Evolutionary conservation across 306 rosid species (phyloP).

Genomic region (Castanea crenata): DNA sequence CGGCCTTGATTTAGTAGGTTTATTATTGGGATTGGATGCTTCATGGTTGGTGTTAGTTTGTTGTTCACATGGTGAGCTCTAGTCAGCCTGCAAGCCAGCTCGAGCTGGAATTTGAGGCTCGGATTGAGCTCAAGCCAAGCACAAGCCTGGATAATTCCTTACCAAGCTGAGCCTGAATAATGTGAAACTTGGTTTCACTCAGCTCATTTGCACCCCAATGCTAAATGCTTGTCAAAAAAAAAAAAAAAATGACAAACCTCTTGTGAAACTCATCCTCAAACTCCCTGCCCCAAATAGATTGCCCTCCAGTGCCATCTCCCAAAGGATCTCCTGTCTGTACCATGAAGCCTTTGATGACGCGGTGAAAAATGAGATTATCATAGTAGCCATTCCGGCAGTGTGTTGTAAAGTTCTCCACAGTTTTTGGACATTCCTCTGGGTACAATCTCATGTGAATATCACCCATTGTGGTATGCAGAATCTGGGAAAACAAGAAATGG

Average conservation of each 20-base stretch:
- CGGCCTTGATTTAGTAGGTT: too few relatives aligned
- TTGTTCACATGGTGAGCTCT: too few relatives aligned
- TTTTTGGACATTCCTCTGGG: slow-evolving; percentile 98
- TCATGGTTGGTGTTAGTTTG: too few relatives aligned
- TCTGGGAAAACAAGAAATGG: slow-evolving; percentile 39
- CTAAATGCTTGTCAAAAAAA: not conserved
- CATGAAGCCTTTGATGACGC: slow-evolving; percentile 98
- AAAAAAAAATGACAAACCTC: slow-evolving; percentile 51
- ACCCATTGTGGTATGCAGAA: slow-evolving; percentile 94
- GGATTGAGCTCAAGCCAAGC: too few relatives aligned
- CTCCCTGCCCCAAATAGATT: slow-evolving; percentile 98
- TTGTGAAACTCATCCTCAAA: slow-evolving; percentile 98
- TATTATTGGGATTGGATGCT: too few relatives aligned
- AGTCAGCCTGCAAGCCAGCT: too few relatives aligned
- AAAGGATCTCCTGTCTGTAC: slow-evolving; percentile 99
- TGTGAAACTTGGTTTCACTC: too few relatives aligned
- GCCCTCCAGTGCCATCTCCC: slow-evolving; percentile 99
- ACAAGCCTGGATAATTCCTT: too few relatives aligned
- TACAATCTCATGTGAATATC: slow-evolving; percentile 90
- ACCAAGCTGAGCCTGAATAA: too few relatives aligned
- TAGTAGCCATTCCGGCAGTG: slow-evolving; percentile 95
- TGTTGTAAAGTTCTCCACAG: slow-evolving; percentile 97
- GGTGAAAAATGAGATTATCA: slow-evolving; percentile 90
- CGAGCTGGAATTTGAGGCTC: too few relatives aligned
- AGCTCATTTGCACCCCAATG: too few relatives aligned